These are phyloP conservation scores for Fusarium sublunatum DNA, from an alignment of 2,329 filamentous ascomycete genomes.

Conservation along the genomic window DNA sequence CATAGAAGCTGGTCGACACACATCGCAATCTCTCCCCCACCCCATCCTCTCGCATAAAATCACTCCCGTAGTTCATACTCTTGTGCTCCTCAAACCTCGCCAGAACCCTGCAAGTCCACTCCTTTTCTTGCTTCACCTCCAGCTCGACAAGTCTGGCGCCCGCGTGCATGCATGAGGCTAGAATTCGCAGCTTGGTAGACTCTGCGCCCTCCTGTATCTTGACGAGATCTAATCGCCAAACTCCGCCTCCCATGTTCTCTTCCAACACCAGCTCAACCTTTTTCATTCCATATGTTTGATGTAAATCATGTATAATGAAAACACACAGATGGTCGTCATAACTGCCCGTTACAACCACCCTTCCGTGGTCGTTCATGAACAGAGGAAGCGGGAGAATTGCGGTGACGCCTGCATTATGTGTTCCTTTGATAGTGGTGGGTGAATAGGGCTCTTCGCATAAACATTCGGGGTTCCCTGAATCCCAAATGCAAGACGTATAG, in stretches of 20 bases:
- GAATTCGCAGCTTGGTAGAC: constrained; percentile 58
- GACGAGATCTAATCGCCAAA: constrained; percentile 84
- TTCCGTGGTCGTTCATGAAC: constrained; percentile 55
- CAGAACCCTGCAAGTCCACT: constrained; percentile 72
- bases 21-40: constrained; percentile 54
- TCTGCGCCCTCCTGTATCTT: constrained; percentile 45
- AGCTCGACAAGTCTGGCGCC: constrained; percentile 75
- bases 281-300: constrained; percentile 54
- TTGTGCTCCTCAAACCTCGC: constrained; percentile 84
- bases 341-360: constrained; percentile 82
- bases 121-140: constrained; percentile 49
- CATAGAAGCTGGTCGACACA: constrained; percentile 82
- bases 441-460: constrained; percentile 42
- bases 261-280: constrained; percentile 69
- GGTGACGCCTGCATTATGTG: constrained; percentile 85
- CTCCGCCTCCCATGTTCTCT: constrained; percentile 77
- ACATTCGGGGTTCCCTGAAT: constrained; percentile 17
- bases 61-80: constrained; percentile 96
- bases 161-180: constrained; percentile 95
- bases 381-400: constrained; percentile 78
- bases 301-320: constrained; percentile 61
- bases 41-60: constrained; percentile 63
- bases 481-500: constrained; percentile 53
- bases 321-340: constrained; percentile 89
- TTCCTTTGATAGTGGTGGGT: constrained; percentile 53